Conservation (phyloP, 768 basidiomycete species). For the Mycena kentingensis region DNA sequence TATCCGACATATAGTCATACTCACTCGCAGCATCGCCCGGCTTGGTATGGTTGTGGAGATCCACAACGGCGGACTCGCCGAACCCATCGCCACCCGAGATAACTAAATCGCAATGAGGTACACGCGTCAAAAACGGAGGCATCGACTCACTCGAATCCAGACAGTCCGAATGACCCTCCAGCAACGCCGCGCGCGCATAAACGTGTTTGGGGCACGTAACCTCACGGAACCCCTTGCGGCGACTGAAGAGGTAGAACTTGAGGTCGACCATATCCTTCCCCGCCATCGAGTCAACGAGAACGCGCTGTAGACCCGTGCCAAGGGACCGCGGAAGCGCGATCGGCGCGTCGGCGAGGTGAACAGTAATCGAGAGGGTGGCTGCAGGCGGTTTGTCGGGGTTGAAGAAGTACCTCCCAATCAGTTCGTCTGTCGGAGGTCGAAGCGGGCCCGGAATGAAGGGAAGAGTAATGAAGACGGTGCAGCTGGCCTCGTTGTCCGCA, state of each 20-base stretch:
- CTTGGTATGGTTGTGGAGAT: slow-evolving; percentile 5
- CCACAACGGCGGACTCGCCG: slow-evolving; percentile 6
- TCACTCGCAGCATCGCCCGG: not conserved
- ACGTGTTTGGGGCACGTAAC: slow-evolving; percentile 17
- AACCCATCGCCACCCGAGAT: slow-evolving; percentile 11
- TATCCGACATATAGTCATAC: slow-evolving; percentile 26
- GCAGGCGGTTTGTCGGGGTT: not conserved
- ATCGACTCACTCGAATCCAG: slow-evolving; percentile 24
- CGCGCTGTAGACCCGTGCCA: not conserved
- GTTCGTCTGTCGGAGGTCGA: not conserved
- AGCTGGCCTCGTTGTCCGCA: not conserved
- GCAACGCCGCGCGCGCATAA: slow-evolving; percentile 20
- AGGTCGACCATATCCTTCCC: slow-evolving; percentile 13
- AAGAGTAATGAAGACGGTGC: not conserved
- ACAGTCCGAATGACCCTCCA: slow-evolving; percentile 20
- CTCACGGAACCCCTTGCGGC: slow-evolving; percentile 1
- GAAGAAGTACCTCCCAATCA: not conserved
- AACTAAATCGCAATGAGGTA: slow-evolving; percentile 4
- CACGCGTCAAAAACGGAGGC: not conserved
- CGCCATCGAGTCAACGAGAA: not conserved
- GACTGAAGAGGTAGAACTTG: slow-evolving; percentile 27
- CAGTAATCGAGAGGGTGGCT: slow-evolving; percentile 2
- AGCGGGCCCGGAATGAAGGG: not conserved
- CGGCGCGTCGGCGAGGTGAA: not conserved
- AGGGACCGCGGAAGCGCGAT: slow-evolving; percentile 2